These are phyloP conservation scores for Pseudocohnilembus persalinus DNA, from an alignment of 169 alveolate genomes.

Conservation along the genomic window DNA sequence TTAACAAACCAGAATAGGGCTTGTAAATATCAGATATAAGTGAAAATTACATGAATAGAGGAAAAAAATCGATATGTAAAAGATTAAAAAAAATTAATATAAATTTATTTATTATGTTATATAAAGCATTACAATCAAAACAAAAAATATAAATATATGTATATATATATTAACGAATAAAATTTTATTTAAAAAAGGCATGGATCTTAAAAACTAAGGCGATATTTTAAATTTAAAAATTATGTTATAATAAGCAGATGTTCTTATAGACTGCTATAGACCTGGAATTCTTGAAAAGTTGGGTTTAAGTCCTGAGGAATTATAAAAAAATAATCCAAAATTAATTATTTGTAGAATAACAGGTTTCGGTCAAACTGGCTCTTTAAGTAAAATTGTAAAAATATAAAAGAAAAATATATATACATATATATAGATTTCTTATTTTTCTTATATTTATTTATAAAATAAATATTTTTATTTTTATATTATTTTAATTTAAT, in stretches of 20 bases:
- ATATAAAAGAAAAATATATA: no score
- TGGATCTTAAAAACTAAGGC: conserved; percentile 17
- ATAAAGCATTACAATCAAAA: no score
- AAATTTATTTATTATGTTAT: no score
- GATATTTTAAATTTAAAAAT: background rate
- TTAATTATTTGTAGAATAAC: conserved; percentile 46
- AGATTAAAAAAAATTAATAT: conserved; percentile 17
- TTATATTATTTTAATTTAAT: no score
- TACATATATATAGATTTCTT: no score
- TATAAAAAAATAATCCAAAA: conserved; percentile 26
- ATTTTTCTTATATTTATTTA: no score
- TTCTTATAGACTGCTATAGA: conserved; percentile 56
- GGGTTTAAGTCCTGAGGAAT: conserved; percentile 44
- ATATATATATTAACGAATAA: background rate
- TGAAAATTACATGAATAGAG: conserved; percentile 33
- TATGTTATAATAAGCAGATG: conserved; percentile 33
- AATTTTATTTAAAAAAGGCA: background rate
- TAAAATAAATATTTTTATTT: no score
- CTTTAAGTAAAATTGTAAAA: conserved; percentile 5
- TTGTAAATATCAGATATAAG: background rate
- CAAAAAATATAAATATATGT: no score
- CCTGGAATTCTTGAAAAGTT: conserved; percentile 70
- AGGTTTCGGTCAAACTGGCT: conserved; percentile 50
- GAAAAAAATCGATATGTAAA: conserved; percentile 22
- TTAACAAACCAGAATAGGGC: background rate